Conservation (phyloP, 2,329 filamentous ascomycete species). For the Onygena corvina region DNA sequence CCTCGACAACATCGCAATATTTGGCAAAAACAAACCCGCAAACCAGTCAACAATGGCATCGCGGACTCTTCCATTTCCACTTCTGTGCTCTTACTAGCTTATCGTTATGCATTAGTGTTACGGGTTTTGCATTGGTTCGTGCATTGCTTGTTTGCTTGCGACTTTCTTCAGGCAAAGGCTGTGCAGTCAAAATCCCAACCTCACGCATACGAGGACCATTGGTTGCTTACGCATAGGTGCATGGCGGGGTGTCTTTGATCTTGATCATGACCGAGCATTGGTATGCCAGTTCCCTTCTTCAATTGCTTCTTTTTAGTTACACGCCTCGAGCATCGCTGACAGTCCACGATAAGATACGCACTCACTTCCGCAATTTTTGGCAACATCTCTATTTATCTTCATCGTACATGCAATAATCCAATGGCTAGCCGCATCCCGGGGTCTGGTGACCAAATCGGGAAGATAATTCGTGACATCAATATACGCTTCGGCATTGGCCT, state of each 20-base stretch:
- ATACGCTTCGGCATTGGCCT: constrained; percentile 26
- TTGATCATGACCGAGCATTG: background rate
- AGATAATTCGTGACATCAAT: constrained; percentile 26
- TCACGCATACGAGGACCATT: too few relatives aligned
- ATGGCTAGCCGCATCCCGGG: constrained; percentile 4
- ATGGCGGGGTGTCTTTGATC: background rate
- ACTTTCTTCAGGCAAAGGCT: background rate
- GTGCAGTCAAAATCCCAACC: too few relatives aligned
- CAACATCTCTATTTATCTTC: background rate
- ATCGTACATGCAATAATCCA: background rate
- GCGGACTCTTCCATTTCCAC: background rate
- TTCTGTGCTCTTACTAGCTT: background rate
- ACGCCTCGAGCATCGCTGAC: background rate
- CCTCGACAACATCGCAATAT: background rate
- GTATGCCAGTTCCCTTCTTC: too few relatives aligned
- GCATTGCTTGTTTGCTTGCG: background rate
- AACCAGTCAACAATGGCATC: background rate
- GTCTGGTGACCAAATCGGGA: constrained; percentile 18
- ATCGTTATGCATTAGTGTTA: background rate
- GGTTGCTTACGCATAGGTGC: too few relatives aligned
- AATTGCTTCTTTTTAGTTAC: too few relatives aligned
- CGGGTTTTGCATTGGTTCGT: background rate
- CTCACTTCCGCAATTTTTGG: background rate
- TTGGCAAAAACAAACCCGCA: background rate
- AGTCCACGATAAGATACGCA: too few relatives aligned